These are phyloP conservation scores for Talaromyces stipitatus DNA, from an alignment of 495 filamentous ascomycete genomes.

Conservation along the genomic window DNA sequence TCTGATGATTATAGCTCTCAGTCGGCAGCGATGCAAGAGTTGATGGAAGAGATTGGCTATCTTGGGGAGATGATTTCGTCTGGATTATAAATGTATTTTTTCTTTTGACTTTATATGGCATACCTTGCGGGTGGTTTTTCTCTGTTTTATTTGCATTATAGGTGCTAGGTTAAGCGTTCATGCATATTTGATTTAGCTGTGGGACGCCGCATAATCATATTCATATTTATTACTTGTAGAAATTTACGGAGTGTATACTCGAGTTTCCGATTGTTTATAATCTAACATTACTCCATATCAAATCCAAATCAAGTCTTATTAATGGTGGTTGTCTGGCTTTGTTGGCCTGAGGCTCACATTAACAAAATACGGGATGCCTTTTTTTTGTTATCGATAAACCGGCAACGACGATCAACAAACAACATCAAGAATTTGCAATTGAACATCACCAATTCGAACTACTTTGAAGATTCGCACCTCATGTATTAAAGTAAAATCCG, in stretches of 20 bases:
- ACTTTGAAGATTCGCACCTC: not conserved
- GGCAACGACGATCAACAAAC: slow-evolving; percentile 1
- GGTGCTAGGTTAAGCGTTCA: not conserved
- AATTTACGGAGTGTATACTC: too few species aligned
- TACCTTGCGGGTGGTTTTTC: not conserved
- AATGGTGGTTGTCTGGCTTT: not conserved
- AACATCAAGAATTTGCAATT: not conserved
- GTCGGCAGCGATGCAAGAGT: slow-evolving; percentile 35
- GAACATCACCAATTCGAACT: not conserved
- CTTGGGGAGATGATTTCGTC: slow-evolving; percentile 43
- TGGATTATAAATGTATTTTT: slow-evolving; percentile 13
- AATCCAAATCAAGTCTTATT: not conserved
- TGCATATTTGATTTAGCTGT: not conserved
- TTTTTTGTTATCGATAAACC: not conserved
- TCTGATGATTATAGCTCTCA: slow-evolving; percentile 15
- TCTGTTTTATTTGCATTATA: not conserved
- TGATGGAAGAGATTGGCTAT: slow-evolving; percentile 47
- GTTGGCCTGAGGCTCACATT: not conserved
- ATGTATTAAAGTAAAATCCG: not conserved
- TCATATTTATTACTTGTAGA: not conserved
- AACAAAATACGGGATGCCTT: not conserved
- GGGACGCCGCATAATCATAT: not conserved
- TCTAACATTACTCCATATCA: not conserved
- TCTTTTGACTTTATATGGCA: not conserved
- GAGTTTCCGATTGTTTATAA: too few species aligned